These are phyloP conservation scores for Mycena rosella DNA, from an alignment of 768 basidiomycete genomes.

Conservation along the genomic window DNA sequence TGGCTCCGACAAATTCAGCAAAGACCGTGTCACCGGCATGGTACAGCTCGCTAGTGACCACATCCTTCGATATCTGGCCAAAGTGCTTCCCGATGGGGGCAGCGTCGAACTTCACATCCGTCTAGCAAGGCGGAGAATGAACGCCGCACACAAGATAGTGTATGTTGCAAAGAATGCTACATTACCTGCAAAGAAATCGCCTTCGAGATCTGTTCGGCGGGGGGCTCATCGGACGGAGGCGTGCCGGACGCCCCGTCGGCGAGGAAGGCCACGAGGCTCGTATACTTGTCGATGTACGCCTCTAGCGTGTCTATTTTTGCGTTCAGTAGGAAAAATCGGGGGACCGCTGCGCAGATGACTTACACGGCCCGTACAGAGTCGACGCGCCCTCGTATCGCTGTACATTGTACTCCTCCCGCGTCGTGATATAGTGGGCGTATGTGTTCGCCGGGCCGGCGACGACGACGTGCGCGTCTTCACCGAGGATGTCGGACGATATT, in stretches of 20 bases:
- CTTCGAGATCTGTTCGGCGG: constrained; percentile 55
- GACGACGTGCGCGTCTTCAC: constrained; percentile 77
- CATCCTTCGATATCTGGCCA: constrained; percentile 59
- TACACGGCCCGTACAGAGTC: too few relatives aligned
- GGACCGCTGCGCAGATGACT: neutral
- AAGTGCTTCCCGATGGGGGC: constrained; percentile 56
- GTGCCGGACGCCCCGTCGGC: constrained; percentile 44
- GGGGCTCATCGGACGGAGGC: constrained; percentile 60
- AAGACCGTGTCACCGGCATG: constrained; percentile 56
- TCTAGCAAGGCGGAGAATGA: constrained; percentile 44
- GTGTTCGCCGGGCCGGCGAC: constrained; percentile 86
- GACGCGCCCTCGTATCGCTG: constrained; percentile 89
- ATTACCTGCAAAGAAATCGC: constrained; percentile 65
- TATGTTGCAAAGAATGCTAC: constrained; percentile 42
- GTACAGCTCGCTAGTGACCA: constrained; percentile 48
- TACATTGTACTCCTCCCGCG: constrained; percentile 79
- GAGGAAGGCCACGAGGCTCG: constrained; percentile 60
- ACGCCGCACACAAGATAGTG: neutral
- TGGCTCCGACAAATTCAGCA: constrained; percentile 65
- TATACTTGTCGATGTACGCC: constrained; percentile 68
- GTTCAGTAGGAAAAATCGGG: neutral
- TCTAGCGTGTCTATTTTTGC: constrained; percentile 53
- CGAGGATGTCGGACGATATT: neutral
- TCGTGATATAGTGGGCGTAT: constrained; percentile 81
- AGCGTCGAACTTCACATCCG: constrained; percentile 56